These are phyloP conservation scores for Penicillium cosmopolitanum DNA, from an alignment of 495 filamentous ascomycete genomes.

Conservation along the genomic window DNA sequence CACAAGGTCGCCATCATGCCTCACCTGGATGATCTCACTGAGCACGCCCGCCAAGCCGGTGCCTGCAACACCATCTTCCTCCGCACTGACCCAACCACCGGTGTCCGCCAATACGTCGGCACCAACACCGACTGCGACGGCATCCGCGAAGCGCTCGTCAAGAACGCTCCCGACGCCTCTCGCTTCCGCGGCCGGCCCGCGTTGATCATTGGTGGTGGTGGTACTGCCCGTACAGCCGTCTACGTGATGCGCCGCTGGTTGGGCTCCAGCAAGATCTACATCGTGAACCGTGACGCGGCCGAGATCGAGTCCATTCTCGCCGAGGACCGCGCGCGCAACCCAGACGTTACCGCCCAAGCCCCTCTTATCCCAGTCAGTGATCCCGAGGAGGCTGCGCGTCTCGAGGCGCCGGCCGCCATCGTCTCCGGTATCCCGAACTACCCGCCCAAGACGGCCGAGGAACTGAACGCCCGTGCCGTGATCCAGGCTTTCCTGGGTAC, in stretches of 20 bases:
- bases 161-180: constrained; percentile 51
- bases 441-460: constrained; percentile 60
- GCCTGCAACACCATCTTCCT: constrained; percentile 77
- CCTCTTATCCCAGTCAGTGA: constrained; percentile 60
- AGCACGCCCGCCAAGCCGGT: constrained; percentile 67
- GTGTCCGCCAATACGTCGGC: constrained; percentile 56
- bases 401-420: constrained; percentile 62
- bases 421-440: constrained; percentile 74
- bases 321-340: constrained; percentile 47
- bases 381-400: constrained; percentile 54
- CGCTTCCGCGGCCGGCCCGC: constrained; percentile 59
- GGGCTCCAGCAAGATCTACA: constrained; percentile 65
- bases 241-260: constrained; percentile 71
- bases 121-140: constrained; percentile 80
- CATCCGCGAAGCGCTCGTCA: constrained; percentile 67
- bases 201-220: constrained; percentile 68
- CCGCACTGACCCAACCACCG: constrained; percentile 42
- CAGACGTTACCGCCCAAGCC: constrained; percentile 39
- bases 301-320: constrained; percentile 67
- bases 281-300: constrained; percentile 65
- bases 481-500: constrained; percentile 57
- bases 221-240: constrained; percentile 69
- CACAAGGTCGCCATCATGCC: constrained; percentile 72
- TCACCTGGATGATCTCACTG: constrained; percentile 68
- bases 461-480: constrained; percentile 58